Evolutionary conservation across 768 basidiomycete genomes (phyloP), one percentile per base, ranked within the genome.

Genomic region (Imleria badia): DNA sequence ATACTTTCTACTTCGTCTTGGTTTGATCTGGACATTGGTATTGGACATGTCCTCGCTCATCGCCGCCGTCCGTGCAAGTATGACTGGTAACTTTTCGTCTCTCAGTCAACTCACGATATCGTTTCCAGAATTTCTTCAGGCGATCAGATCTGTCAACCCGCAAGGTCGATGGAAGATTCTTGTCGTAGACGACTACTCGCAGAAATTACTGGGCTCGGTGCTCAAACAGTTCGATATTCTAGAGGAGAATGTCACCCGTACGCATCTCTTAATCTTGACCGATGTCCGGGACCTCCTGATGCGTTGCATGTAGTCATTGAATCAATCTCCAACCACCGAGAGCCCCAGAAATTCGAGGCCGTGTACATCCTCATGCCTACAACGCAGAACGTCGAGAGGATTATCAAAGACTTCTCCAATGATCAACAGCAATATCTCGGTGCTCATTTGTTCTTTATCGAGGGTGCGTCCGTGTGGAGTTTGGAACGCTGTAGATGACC

Each of bases 331-430:
- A 87, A 76, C 62, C 72, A 86, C 66, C 87, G 97, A 60, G 86
- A 90, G 34, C 86, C 91, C 0, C 91, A 96, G 70, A 82, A 83
- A 39, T 86, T 96, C 47, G 94, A 98, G 72, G 97, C 94, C 33
- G 77, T 98, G 64, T 98, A 99, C 69, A 74, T 99, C 57, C 76
- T 98, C 55, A 96, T 95, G 84, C 91, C 97, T 15, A 98, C 97
- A 5, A 84, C 84, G 2, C 91, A 94, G 76, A 98, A 98, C 71
- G 84, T 98, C 41, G 87, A 96, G 52, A 83, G 94, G 20, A 80
- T 99, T 65, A 87, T 98, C 62, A 83, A 78, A 33, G 97, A 99
- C 72, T 96, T 94, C 66, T 74, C 76, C 4, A 66, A 72, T 38
- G 79, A 79, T 14, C 77, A 78, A 61, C 84, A 87, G 61, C 81